A percentile compares a stretch with the other conserved stretches of the same genome.
Evolutionary conservation across 1,139 yeast genomes (phyloP).

Genomic region (Hemisphaericaspora lyxosophila): DNA sequence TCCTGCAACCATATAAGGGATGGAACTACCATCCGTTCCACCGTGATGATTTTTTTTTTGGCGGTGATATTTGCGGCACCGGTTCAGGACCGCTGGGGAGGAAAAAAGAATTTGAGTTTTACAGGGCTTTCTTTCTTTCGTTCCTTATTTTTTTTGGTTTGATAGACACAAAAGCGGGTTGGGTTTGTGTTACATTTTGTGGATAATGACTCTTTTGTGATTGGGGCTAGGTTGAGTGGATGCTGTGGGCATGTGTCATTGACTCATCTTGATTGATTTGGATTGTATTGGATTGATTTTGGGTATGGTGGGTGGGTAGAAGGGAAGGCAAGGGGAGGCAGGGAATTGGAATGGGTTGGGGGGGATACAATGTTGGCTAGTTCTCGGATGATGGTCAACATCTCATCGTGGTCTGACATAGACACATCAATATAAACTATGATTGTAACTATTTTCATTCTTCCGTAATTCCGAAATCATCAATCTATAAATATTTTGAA

Average conservation of each 20-base stretch:
- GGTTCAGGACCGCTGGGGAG: not conserved
- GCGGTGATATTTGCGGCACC: no score
- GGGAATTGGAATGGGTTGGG: not conserved
- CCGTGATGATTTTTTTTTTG: not conserved
- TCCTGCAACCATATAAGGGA: not conserved
- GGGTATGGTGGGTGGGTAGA: not conserved
- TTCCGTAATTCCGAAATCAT: constrained; percentile 2
- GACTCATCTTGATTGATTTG: constrained; percentile 1
- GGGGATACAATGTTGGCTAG: not conserved
- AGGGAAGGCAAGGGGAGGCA: not conserved
- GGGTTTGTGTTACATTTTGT: not conserved
- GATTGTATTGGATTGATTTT: no score
- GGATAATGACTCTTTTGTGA: not conserved
- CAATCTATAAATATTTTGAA: no score
- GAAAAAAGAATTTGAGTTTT: not conserved
- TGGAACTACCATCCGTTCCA: not conserved
- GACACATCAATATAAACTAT: no score
- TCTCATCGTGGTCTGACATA: no score
- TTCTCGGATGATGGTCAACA: no score
- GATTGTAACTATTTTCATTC: no score
- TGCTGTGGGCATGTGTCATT: no score
- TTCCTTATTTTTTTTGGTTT: not conserved
- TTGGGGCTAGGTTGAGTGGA: constrained; percentile 1
- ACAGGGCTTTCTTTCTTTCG: no score
- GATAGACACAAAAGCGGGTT: constrained; percentile 1